Base-by-base conservation (phyloP, 192 early-diverging fungal species). In the Gaertneriomyces sp. region DNA sequence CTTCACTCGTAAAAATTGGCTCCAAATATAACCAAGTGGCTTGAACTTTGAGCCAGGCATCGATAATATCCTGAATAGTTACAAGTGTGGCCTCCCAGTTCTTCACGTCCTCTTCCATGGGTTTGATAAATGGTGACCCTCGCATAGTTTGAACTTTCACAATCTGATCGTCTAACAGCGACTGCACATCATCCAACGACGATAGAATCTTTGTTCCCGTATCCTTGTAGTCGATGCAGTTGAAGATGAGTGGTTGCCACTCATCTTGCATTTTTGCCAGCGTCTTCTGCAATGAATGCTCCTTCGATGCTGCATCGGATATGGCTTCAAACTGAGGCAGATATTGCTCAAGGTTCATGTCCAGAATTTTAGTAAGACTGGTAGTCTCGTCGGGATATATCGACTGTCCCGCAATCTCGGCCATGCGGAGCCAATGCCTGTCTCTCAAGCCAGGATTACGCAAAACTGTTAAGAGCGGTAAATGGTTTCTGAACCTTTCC, bases 71-170 rank as follows among this genome's bases (percentile, higher is more conserved):
- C 49, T 82, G 78, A 41, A 85, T 73, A 2, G 72, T 80, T 10
- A 76, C 69, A 4, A 85, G 70, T 12, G 71, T 78, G 9, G 79
- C 72, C 66, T 85, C 83, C 83, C 82, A 85, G 7, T 54, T 63
- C 56, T 78, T 76, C 5, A 85, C 76, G 14, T 85, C 83, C 44
- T 77, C 76, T 63, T 85, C 81, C 42, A 85, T 82, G n/a, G 83
- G 83, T 58, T 83, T 83, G n/a, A 85, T 71, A 65, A 83, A 83
- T 39, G 80, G 83, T 10, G 74, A 77, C 16, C 82, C 83, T 10
- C 81, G 63, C 77, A 85, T 85, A 1, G 83, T 85, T 60, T 74
- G 82, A n/a, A 82, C 80, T 64, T 82, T 85, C 40, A 85, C 83
- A 38, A 83, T 82, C 72, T 82, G 79, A 59, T 85, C 83, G 56